Conservation (phyloP, 2,329 filamentous ascomycete genomes). For the Phoma sp. region DNA sequence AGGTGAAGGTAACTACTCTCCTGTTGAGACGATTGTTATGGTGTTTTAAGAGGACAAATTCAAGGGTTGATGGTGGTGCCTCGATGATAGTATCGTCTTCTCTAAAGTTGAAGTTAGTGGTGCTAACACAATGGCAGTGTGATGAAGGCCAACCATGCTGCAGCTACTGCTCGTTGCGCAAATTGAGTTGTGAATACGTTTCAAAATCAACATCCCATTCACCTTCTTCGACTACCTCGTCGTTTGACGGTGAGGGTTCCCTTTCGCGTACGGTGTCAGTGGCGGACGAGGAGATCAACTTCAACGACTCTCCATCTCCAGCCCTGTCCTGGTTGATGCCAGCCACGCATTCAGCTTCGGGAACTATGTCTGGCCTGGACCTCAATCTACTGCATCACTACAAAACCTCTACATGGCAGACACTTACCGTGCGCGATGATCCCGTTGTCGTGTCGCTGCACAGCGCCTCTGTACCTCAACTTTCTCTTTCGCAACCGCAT, state of each 20-base stretch:
- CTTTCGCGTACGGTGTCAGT: background rate
- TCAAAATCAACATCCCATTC: conserved; percentile 16
- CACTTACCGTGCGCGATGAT: conserved; percentile 31
- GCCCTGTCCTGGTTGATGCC: conserved; percentile 25
- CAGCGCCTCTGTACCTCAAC: conserved; percentile 31
- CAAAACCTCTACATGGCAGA: conserved; percentile 31
- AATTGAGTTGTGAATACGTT: conserved; percentile 34
- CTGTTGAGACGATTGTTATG: no score
- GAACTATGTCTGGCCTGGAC: conserved; percentile 28
- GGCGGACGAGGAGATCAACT: conserved; percentile 12
- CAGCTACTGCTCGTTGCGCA: conserved; percentile 35
- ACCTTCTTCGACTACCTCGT: background rate
- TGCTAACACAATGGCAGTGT: conserved; percentile 29
- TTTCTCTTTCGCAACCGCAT: conserved; percentile 28
- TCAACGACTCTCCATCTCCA: conserved; percentile 20
- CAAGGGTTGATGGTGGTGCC: no score
- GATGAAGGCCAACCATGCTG: conserved; percentile 39
- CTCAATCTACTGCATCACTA: conserved; percentile 37
- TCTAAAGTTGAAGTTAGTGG: no score
- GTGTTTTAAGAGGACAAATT: no score
- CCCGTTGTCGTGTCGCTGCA: conserved; percentile 24
- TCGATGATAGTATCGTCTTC: no score
- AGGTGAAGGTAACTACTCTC: conserved; percentile 37
- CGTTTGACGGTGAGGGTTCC: background rate
- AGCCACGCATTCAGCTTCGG: conserved; percentile 25